Evolutionary conservation across 164 flowering plant species (phyloP).

Genomic region (Akebia trifoliata): DNA sequence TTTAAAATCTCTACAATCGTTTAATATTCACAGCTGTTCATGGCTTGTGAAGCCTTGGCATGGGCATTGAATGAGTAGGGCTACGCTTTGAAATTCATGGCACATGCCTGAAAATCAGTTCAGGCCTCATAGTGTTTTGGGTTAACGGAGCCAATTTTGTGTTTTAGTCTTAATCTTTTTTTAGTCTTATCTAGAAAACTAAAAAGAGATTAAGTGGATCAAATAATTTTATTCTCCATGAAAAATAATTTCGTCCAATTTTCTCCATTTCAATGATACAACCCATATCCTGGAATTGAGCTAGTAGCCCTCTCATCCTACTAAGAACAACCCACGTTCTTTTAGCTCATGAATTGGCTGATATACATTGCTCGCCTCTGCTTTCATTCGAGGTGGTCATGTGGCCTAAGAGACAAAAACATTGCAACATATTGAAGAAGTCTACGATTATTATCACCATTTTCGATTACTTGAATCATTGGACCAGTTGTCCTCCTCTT

Average conservation of each 20-base stretch:
- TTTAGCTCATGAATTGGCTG: not conserved
- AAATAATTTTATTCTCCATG: slow-evolving; percentile 4
- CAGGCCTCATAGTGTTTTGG: too few species aligned
- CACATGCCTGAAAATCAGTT: too few species aligned
- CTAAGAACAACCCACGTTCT: not conserved
- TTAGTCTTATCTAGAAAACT: too few species aligned
- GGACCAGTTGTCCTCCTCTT: slow-evolving; percentile 47
- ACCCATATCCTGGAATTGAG: not conserved
- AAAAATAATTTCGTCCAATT: not conserved
- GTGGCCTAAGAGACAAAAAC: slow-evolving; percentile 86
- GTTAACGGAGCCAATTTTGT: too few species aligned
- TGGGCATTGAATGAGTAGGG: too few species aligned
- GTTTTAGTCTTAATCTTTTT: too few species aligned
- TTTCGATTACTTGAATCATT: slow-evolving; percentile 24
- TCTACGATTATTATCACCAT: slow-evolving; percentile 45
- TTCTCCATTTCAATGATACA: not conserved
- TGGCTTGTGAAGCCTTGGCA: too few species aligned
- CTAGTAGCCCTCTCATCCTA: not conserved
- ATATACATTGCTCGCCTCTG: not conserved
- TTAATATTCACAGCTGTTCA: too few species aligned
- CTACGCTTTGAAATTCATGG: too few species aligned
- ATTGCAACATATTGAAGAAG: slow-evolving; percentile 74
- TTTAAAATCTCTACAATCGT: too few species aligned
- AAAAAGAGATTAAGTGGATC: too few species aligned
- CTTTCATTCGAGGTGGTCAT: slow-evolving; percentile 80